These are phyloP conservation scores for Stachybotrys echinatus DNA, from an alignment of 2,329 filamentous ascomycete species.

Conservation along the genomic window DNA sequence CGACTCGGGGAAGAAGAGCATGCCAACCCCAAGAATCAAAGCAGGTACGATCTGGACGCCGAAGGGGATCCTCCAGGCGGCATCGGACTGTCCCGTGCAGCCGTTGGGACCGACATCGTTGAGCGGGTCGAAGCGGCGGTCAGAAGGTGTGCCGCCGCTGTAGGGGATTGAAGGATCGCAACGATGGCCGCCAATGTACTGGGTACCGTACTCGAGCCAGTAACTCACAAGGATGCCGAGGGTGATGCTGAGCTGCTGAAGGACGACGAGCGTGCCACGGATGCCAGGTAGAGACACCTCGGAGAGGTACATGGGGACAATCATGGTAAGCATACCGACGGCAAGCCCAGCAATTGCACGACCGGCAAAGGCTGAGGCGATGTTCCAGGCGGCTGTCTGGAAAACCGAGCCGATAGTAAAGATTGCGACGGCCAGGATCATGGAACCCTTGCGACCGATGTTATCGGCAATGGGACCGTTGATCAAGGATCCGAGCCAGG, in stretches of 20 bases:
- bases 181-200: conserved; percentile 35
- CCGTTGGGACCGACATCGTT: conserved; percentile 32
- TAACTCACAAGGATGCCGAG: conserved; percentile 36
- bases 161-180: conserved; percentile 42
- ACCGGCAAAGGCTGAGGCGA: conserved; percentile 35
- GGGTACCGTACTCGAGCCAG: conserved; percentile 36
- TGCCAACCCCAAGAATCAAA: conserved; percentile 47
- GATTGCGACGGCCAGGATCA: conserved; percentile 26
- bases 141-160: conserved; percentile 31
- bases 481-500: conserved; percentile 42
- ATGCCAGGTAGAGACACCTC: conserved; percentile 44
- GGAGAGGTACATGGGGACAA: conserved; percentile 39
- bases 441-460: conserved; percentile 26
- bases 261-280: conserved; percentile 39
- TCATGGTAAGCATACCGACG: conserved; percentile 32
- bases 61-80: conserved; percentile 42
- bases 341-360: conserved; percentile 38
- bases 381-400: conserved; percentile 34
- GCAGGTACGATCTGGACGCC: conserved; percentile 50
- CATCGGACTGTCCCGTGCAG: conserved; percentile 37
- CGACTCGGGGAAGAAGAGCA: conserved; percentile 44
- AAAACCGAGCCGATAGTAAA: conserved; percentile 37
- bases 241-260: conserved; percentile 35
- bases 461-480: conserved; percentile 33
- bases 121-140: conserved; percentile 35